phyloP scores from a whole-genome alignment of 192 early-diverging fungal genomes.

The Backusella tuberculispora region DNA sequence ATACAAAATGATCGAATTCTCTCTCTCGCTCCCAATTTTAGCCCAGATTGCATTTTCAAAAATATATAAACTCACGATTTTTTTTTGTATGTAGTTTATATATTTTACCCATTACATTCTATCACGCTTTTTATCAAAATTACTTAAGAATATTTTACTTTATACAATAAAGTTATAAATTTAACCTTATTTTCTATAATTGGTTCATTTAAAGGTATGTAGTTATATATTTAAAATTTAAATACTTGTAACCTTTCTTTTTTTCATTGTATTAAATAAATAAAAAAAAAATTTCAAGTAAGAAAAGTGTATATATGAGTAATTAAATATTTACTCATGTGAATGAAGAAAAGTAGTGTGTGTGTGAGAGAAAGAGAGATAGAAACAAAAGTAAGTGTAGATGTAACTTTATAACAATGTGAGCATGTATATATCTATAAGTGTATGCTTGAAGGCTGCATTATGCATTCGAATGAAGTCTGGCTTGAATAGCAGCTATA shows the following conservation, averaged over 20 bases:
- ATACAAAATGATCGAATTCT: background rate
- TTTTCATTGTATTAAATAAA: too few species aligned
- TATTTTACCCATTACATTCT: background rate
- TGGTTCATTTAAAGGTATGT: too few species aligned
- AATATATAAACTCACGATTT: background rate
- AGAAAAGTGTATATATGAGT: too few species aligned
- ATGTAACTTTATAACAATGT: slow-evolving; percentile 12
- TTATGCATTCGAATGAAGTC: slow-evolving; percentile 14
- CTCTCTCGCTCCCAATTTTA: background rate
- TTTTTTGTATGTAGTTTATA: background rate
- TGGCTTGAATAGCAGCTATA: slow-evolving; percentile 40
- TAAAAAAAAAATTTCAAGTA: too few species aligned
- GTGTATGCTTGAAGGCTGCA: background rate
- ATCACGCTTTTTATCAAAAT: background rate
- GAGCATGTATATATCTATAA: background rate
- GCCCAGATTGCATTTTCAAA: background rate
- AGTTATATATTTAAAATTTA: too few species aligned
- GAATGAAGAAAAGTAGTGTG: too few species aligned
- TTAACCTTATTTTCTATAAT: background rate
- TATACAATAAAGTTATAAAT: background rate
- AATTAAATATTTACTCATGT: too few species aligned
- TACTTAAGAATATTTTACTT: background rate
- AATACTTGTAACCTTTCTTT: too few species aligned
- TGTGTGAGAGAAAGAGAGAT: background rate
- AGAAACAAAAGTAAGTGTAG: background rate